Conservation (phyloP, 2,329 filamentous ascomycete genomes). For the Reticulascus tulasneorum region DNA sequence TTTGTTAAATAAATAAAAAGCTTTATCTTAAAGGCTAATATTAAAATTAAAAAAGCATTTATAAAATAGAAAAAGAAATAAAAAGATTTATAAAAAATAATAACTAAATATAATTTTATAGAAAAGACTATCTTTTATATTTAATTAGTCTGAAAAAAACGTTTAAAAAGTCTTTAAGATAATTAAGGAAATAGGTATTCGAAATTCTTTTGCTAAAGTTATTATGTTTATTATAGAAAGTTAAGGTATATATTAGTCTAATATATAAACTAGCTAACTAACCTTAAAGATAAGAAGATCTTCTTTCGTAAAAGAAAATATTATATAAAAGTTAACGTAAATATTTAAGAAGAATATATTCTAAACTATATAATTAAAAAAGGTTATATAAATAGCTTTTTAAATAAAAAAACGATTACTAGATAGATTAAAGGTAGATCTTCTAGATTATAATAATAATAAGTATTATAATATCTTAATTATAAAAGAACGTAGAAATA, state of each 20-base stretch:
- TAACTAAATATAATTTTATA: not conserved
- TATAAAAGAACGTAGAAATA: not conserved
- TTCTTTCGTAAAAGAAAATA: not conserved
- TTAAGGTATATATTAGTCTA: no score
- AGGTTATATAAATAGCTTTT: not conserved
- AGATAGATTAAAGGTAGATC: not conserved
- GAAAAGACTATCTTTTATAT: not conserved
- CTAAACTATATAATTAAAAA: no score
- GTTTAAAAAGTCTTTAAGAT: not conserved
- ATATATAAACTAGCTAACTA: not conserved
- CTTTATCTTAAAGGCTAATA: no score
- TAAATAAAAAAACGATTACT: not conserved
- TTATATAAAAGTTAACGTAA: not conserved
- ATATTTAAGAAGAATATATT: not conserved
- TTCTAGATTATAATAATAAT: not conserved
- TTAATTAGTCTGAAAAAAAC: not conserved
- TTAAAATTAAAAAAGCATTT: not conserved
- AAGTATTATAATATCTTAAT: not conserved
- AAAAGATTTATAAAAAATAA: not conserved
- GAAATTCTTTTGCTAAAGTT: not conserved
- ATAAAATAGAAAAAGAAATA: not conserved
- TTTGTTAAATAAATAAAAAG: no score
- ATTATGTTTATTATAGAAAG: no score
- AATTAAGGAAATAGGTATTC: not conserved
- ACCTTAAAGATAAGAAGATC: not conserved